Evolutionary conservation across 2,329 filamentous ascomycete genomes (phyloP), one percentile per base, ranked within the genome.

Genomic region (Hymenoscyphus repandus): DNA sequence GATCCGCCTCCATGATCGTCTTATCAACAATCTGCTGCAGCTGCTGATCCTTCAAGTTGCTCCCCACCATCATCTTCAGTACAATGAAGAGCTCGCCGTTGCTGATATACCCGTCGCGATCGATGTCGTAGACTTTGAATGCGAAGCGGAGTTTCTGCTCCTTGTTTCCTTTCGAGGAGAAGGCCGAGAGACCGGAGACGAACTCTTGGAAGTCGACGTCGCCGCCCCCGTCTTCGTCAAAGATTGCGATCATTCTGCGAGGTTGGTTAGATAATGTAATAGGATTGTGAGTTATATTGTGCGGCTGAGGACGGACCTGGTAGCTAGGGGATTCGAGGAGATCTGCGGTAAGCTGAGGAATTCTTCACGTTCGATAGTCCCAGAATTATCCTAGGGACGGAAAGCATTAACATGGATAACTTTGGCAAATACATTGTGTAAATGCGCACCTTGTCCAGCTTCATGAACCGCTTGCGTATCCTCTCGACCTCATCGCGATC

Each of bases 51-150:
- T 99, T 99, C 66, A 99, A 75, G 72, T 99, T 99, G 75, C 88
- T 96, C 53, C 93, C 93, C 46, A 99, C 93, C 93, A 99, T 99
- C 93, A 99, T 99, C 86, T 99, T 99, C 65, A 99, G 79, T 66
- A 99, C 93, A 65, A 99, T 97, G 71, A 97, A 99, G 46, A 99
- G 81, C 76, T 99, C 93, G 64, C 93, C 93, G 71, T 99, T 99
- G 76, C 89, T 95, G 67, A 99, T 99, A 74, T 88, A 99, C 20
- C 93, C 93, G 70, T 99, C 93, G 54, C 93, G 89, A 72, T 99
- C 93, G 66, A 99, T 97, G 70, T 99, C 93, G 77, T 99, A 99
- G 55, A 99, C 93, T 72, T 96, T 96, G 82, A 99, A 99, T 40
- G 93, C 93, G 67, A 99, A 99, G 49, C 83, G 85, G 58, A 97